A percentile compares a stretch with the other conserved stretches of the same genome.
Conservation (phyloP, 1,284 basidiomycete genomes). For the Apiotrichum porosum region DNA sequence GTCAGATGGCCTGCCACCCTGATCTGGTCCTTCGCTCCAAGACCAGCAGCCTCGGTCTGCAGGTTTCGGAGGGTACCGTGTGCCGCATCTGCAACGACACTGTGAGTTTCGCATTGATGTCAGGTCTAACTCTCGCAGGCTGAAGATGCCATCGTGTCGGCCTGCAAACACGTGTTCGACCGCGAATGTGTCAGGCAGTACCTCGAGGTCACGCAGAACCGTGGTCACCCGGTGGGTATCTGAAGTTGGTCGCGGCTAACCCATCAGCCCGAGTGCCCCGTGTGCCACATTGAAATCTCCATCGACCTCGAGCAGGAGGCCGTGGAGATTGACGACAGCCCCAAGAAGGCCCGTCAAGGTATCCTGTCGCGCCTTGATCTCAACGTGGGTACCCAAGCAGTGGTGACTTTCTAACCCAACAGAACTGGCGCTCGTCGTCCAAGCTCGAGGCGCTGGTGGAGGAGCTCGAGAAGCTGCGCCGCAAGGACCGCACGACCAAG, state of each 20-base stretch:
- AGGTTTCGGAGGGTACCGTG: slow-evolving; percentile 63
- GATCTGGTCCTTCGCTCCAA: slow-evolving; percentile 78
- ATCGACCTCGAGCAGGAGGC: slow-evolving; percentile 94
- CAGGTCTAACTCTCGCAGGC: slow-evolving; percentile 41
- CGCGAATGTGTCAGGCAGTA: slow-evolving; percentile 95
- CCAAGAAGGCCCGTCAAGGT: slow-evolving; percentile 70
- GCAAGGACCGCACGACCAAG: slow-evolving; percentile 87
- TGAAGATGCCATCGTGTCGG: slow-evolving; percentile 92
- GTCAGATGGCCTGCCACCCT: slow-evolving; percentile 88
- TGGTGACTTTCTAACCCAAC: not conserved
- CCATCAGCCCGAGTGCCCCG: slow-evolving; percentile 79
- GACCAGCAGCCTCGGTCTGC: slow-evolving; percentile 68
- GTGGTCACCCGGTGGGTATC: slow-evolving; percentile 63
- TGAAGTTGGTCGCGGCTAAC: not conserved
- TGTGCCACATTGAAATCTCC: slow-evolving; percentile 87
- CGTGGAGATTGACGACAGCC: slow-evolving; percentile 66
- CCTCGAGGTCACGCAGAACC: slow-evolving; percentile 58
- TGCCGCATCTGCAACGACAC: slow-evolving; percentile 96
- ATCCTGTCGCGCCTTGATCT: slow-evolving; percentile 87
- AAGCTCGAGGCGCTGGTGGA: slow-evolving; percentile 97
- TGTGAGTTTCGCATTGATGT: slow-evolving; percentile 42
- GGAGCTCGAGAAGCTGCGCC: slow-evolving; percentile 77
- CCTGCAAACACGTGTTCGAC: slow-evolving; percentile 66
- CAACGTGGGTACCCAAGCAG: slow-evolving; percentile 50
- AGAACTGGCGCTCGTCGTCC: slow-evolving; percentile 84